phyloP scores from a whole-genome alignment of 2,329 filamentous ascomycete genomes.

The Neofusicoccum sp. region DNA sequence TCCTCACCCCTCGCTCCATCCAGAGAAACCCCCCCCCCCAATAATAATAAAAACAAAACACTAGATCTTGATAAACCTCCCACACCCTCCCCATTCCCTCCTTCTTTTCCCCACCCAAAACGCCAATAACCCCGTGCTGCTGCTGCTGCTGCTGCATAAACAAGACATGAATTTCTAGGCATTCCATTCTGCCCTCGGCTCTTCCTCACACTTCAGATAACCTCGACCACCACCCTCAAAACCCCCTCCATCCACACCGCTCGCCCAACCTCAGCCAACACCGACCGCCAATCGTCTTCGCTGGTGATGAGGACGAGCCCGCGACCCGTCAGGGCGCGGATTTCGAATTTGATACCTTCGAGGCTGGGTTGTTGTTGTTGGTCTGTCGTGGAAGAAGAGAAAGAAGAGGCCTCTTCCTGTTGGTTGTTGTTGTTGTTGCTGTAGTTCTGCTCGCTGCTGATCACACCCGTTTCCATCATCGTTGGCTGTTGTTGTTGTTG shows the following conservation, averaged over 20 bases:
- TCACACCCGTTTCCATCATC: background rate
- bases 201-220: slow-evolving; percentile 1
- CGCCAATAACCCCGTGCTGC: no score
- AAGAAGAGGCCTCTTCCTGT: background rate
- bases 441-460: background rate
- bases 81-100: no score
- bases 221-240: slow-evolving; percentile 32
- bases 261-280: slow-evolving; percentile 28
- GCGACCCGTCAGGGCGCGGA: slow-evolving; percentile 27
- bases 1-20: no score
- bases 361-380: background rate
- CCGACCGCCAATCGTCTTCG: slow-evolving; percentile 28
- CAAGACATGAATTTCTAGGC: background rate
- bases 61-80: no score
- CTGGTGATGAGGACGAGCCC: slow-evolving; percentile 27
- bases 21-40: no score
- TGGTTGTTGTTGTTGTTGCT: background rate
- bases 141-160: no score
- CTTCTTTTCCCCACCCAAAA: no score
- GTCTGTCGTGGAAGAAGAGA: background rate
- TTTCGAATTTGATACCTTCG: slow-evolving; percentile 20
- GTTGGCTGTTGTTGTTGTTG: background rate
- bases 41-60: no score
- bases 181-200: background rate
- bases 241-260: slow-evolving; percentile 32